Conservation (phyloP, 1,284 basidiomycete genomes). For the Trametes sp. region DNA sequence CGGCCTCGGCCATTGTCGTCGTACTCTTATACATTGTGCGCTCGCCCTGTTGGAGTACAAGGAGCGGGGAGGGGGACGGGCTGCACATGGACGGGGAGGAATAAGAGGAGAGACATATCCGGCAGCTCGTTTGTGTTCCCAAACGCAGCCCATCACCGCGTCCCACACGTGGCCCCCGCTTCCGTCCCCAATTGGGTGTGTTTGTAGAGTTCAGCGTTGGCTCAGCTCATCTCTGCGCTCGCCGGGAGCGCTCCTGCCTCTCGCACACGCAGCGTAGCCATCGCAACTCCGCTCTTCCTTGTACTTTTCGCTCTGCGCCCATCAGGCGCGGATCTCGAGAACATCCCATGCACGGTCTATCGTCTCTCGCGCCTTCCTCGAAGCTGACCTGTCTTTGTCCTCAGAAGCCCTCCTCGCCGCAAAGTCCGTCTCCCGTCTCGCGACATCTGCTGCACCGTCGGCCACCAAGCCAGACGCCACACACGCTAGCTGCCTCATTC, state of each 20-base stretch:
- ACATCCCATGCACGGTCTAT: background rate
- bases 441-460: background rate
- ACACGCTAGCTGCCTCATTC: too few species aligned
- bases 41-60: constrained; percentile 37
- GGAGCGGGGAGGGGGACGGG: constrained; percentile 12
- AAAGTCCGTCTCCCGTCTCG: constrained; percentile 3
- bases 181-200: constrained; percentile 30
- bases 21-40: constrained; percentile 37
- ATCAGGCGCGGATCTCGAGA: constrained; percentile 8
- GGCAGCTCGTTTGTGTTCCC: constrained; percentile 39
- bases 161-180: constrained; percentile 27
- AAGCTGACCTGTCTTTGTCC: constrained; percentile 22
- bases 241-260: constrained; percentile 13
- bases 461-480: constrained; percentile 11
- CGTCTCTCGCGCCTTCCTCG: constrained; percentile 16
- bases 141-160: constrained; percentile 1
- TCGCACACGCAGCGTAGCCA: constrained; percentile 26
- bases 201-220: constrained; percentile 26
- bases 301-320: constrained; percentile 17
- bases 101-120: constrained; percentile 43
- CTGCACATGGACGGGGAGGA: constrained; percentile 24
- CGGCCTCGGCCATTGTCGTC: background rate
- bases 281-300: constrained; percentile 30
- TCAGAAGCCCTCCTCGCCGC: constrained; percentile 18
- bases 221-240: constrained; percentile 6